Evolutionary conservation across 108 stramenopile species (phyloP), one percentile per base, ranked within the genome.

Genomic region (Epithemia pelagica): DNA sequence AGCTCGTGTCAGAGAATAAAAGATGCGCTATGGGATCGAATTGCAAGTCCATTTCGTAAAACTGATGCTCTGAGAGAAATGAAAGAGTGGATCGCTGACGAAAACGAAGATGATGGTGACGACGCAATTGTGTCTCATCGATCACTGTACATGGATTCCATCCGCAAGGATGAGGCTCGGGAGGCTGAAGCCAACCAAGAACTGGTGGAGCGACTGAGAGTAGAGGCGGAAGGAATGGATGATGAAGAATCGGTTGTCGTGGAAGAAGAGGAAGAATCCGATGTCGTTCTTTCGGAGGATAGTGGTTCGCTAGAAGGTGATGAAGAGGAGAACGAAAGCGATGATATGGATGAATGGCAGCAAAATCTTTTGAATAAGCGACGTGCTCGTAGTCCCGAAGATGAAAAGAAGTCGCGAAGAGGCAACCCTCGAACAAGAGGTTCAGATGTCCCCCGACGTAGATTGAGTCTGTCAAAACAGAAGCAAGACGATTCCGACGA

Each of bases 1-100:
- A 30, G 59, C 1, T 81, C 83, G 8, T 86, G 87, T 70, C 62
- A 69, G 54, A 69, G 67, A 46, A 69, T 69, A 24, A 82, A 73
- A 15, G 51, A 67, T 24, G 59, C 37, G 32, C 58, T 77, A 7
- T 91, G 90, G 87, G 61, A 71, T 22, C 60, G 63, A 27, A 67
- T 89, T 25, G 72, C 80, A 2, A 77, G 76, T 10, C 90, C 90
- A 15, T 91, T 76, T 59, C 54, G 59, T 28, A 71, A 71, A 37
- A 37, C 52, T n/a, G 53, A 53, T 10, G 60, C 65, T 51, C 67
- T 78, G 58, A n/a, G n/a, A n/a, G 83, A 85, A 25, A 63, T 91
- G 30, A 74, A 83, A 23, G 85, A 77, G 24, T 61, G 58, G 21
- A 65, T 52, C 69, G 60, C 33, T 25, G 68, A 64, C 2, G 61